phyloP scores from a whole-genome alignment of 371 early-diverging fungal species.

The Mucor irregularis region DNA sequence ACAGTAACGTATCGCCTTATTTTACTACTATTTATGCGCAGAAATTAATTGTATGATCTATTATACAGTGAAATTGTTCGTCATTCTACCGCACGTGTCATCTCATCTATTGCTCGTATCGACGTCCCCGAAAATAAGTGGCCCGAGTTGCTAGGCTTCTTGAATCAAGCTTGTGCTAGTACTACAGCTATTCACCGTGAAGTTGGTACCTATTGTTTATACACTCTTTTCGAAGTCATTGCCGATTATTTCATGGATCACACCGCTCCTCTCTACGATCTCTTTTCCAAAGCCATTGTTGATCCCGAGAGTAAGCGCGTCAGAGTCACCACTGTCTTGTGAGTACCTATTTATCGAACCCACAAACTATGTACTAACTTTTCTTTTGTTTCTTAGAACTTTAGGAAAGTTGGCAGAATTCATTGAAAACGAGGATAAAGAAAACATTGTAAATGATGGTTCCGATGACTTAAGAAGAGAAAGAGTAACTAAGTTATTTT shows the following conservation, averaged over 20 bases:
- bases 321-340: constrained; percentile 75
- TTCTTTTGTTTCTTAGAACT: constrained; percentile 41
- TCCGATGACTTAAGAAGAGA: neutral
- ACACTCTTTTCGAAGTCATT: constrained; percentile 81
- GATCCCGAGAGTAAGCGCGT: constrained; percentile 86
- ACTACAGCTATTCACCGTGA: constrained; percentile 77
- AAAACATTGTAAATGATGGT: constrained; percentile 66
- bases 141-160: constrained; percentile 76
- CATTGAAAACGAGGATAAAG: constrained; percentile 71
- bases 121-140: constrained; percentile 80
- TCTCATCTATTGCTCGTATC: constrained; percentile 82
- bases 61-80: constrained; percentile 66
- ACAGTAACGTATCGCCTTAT: constrained; percentile 43
- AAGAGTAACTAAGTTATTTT: neutral
- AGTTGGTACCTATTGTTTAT: constrained; percentile 82
- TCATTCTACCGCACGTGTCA: constrained; percentile 82
- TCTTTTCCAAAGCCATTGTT: constrained; percentile 72
- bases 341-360: constrained; percentile 15
- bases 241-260: constrained; percentile 72
- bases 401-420: constrained; percentile 85
- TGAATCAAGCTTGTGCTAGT: constrained; percentile 77
- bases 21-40: neutral
- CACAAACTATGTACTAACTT: neutral
- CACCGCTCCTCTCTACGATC: constrained; percentile 63
- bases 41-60: neutral